phyloP scores from a whole-genome alignment of 139 green algal species.

The Trebouxia sp. region DNA sequence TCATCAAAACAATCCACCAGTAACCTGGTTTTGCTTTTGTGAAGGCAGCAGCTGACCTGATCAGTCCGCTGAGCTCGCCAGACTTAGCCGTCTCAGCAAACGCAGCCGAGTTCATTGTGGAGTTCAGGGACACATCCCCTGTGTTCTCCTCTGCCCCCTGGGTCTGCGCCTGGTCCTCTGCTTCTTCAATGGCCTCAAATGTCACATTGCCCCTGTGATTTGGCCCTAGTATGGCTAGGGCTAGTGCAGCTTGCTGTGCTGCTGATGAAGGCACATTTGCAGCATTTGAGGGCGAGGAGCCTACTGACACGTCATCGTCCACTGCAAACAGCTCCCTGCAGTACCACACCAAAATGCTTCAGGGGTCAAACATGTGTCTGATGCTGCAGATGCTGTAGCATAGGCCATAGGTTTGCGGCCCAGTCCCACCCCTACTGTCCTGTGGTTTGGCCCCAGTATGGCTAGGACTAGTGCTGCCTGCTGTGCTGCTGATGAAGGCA shows the following conservation, averaged over 20 bases:
- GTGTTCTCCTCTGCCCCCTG: background rate
- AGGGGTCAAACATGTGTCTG: too few species aligned
- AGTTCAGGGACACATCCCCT: background rate
- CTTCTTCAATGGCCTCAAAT: background rate
- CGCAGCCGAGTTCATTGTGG: background rate
- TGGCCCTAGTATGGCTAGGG: background rate
- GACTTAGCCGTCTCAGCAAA: background rate
- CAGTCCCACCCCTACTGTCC: too few species aligned
- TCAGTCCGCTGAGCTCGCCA: background rate
- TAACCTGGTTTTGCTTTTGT: too few species aligned
- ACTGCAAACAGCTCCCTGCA: background rate
- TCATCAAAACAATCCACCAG: background rate
- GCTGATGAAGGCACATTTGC: background rate
- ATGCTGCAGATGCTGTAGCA: too few species aligned
- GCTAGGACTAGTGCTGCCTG: background rate
- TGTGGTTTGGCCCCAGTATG: conserved; percentile 15
- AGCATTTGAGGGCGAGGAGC: background rate
- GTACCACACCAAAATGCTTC: too few species aligned
- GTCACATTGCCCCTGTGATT: conserved; percentile 21
- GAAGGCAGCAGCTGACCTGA: background rate
- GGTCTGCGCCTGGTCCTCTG: background rate
- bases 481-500: background rate
- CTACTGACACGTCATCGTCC: background rate
- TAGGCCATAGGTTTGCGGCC: too few species aligned
- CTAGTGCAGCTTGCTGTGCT: background rate